Evolutionary conservation across 768 basidiomycete genomes (phyloP), one percentile per base, ranked within the genome.

Genomic region (Boletus vermiculosoides): DNA sequence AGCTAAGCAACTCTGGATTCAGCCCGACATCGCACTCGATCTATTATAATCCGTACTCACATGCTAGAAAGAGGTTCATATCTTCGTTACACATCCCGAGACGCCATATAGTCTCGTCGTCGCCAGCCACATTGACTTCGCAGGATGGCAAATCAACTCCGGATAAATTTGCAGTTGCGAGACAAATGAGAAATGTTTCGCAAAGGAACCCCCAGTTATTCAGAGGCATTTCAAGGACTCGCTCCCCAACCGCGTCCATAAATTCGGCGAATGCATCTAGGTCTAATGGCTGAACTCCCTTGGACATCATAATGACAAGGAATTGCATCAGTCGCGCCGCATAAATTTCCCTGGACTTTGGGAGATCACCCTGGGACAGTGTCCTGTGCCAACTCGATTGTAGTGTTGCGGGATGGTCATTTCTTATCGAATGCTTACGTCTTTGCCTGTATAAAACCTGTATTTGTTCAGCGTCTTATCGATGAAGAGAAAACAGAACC

Each of bases 81-180:
- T 65, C 57, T 37, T 63, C 59, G 0, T 60, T 55, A 9, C 66
- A 61, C 49, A 74, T 55, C 5, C 71, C 70, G 3, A 80, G 49
- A 39, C 55, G 62, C 79, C 78, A 80, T 36, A 83, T 47, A 16
- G 61, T 59, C 22, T 77, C 74, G 18, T 71, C 71, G 39, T 74
- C 65, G 53, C 60, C 62, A n/a, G 39, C 37, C n/a, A 52, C 31
- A 10, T 39, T 39, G 11, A 34, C 28, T 48, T 57, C 58, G 45
- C 23, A 52, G 4, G 54, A 30, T 44, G 56, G 48, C 11, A 61
- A 51, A 13, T 61, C 55, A 48, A 61, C 50, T 34, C 50, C 50
- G 41, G 49, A 59, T 36, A 61, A 42, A 9, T 58, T 61, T 41
- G 54, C 61, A n/a, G 63, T 62, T 22, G 78, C 70, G 18, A 76